Evolutionary conservation across 352 stramenopile species (phyloP), one percentile per base, ranked within the genome.

Genomic region (Globisporangium middletonii): DNA sequence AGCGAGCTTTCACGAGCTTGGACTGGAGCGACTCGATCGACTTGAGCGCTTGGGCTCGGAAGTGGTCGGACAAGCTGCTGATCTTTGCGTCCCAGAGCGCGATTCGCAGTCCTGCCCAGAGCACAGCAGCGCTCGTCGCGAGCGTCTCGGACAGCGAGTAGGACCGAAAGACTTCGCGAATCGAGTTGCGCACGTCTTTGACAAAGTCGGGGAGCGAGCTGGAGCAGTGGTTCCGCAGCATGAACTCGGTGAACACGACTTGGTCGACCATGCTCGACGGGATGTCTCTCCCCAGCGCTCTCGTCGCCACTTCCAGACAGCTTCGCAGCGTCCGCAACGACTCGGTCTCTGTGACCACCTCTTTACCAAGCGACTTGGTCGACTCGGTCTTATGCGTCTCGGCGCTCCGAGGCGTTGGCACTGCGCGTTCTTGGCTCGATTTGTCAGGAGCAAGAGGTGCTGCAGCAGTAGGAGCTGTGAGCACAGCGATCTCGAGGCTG

Each of bases 61-160:
- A 65, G 2, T 55, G 56, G 18, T 27, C 35, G 0, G 41, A 12
- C 16, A 68, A 59, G 16, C 61, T 58, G 7, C 49, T 26, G 15
- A 65, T 50, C 27, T 71, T 71, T 13, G 53, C 57, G 13, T 68
- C 64, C 64, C 64, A 71, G 12, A 64, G 50, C n/a, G 44, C 49
- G 23, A 69, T 50, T 4, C n/a, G 46, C 1, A 72, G 42, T 28
- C 61, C 65, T 26, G 44, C 47, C 60, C 57, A 69, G 26, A 72
- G 47, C 15, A 66, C 23, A 6, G 64, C 44, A 11, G 59, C 28
- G 43, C 57, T 67, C 35, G 15, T 16, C 23, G 50, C 12, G 1
- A 55, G 9, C 8, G n/a, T 23, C 35, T 55, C 50, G 3, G 33
- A 28, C 38, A 55, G 30, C n/a, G 38, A 55, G 35, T 44, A 55